Conservation (phyloP, 176 grass and related monocot species). For the Musa beccarii region DNA sequence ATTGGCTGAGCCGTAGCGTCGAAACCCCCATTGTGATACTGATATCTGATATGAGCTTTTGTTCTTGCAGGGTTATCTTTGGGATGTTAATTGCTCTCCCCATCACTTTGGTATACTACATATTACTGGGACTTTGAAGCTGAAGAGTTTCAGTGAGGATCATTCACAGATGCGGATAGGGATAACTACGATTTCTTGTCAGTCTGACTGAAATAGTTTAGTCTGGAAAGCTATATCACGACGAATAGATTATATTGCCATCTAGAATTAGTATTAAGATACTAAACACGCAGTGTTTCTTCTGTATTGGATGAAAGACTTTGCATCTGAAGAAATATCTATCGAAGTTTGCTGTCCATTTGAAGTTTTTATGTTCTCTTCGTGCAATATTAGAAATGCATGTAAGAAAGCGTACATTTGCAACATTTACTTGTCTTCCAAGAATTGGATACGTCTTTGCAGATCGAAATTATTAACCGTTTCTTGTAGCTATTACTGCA, state of each 20-base stretch:
- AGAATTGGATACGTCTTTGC: no score
- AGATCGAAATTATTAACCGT: no score
- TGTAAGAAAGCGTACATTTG: no score
- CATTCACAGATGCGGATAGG: neutral
- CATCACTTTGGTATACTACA: slow-evolving; percentile 45
- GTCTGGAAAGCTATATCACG: neutral
- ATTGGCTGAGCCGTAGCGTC: neutral
- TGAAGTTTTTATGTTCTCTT: neutral
- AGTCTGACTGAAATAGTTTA: neutral
- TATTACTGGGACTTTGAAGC: slow-evolving; percentile 44
- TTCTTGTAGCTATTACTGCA: no score
- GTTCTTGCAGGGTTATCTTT: slow-evolving; percentile 41
- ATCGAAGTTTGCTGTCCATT: neutral
- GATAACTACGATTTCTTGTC: neutral
- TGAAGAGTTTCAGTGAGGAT: neutral
- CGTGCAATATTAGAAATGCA: no score
- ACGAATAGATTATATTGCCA: neutral
- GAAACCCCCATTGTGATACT: neutral
- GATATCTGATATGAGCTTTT: neutral
- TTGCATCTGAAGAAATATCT: neutral
- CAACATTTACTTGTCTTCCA: no score
- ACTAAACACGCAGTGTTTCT: neutral
- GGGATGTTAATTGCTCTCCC: slow-evolving; percentile 49
- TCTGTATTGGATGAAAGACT: neutral
- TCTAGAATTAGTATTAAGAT: neutral